Base-by-base conservation (phyloP, 2,329 filamentous ascomycete genomes). In the Onygenales sp. region DNA sequence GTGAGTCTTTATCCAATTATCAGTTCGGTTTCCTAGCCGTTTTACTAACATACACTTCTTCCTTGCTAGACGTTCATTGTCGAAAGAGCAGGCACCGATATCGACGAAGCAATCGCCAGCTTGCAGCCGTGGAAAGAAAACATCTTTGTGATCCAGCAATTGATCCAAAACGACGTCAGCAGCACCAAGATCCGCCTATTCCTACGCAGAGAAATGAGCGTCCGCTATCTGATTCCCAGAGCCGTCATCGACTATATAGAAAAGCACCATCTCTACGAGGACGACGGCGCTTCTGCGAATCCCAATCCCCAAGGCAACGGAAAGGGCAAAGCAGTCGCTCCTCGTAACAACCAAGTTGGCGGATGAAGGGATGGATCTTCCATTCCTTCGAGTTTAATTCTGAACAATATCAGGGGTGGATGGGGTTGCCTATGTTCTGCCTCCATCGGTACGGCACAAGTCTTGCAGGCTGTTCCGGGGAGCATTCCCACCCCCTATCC, bases 41-140 rank as follows among this genome's bases (percentile, higher is more conserved):
- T 32, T 9, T n/a, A 8, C 38, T 49, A 32, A 48, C 4, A 2
- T 21, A 5, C 14, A 9, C 13, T 10, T 39, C 47, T 33, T 7
- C 13, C 27, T 33, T 36, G 10, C 6, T 44, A 72, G 70, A 84
- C 86, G 33, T 90, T 94, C 67, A 87, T 92, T 55, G 80, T 94
- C n/a, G 87, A 96, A 76, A 83, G 92, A 56, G 85, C 84, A 42
- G 91, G 90, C 43, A 95, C 89, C 21, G 89, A 95, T 64, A 86
- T 94, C 49, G 87, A 95, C 58, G 87, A 94, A 65, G 90, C 91
- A 2, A 77, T 95, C 45, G 84, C 86, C n/a, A 85, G 82, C 44
- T 75, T 95, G 46, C 85, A 89, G 66, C 81, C 83, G 56, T 96
- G 86, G 81, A 85, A 89, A 63, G 82, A 90, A 62, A 93, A 95